These are phyloP conservation scores for Abortiporus biennis DNA, from an alignment of 1,284 basidiomycete genomes.

Conservation along the genomic window DNA sequence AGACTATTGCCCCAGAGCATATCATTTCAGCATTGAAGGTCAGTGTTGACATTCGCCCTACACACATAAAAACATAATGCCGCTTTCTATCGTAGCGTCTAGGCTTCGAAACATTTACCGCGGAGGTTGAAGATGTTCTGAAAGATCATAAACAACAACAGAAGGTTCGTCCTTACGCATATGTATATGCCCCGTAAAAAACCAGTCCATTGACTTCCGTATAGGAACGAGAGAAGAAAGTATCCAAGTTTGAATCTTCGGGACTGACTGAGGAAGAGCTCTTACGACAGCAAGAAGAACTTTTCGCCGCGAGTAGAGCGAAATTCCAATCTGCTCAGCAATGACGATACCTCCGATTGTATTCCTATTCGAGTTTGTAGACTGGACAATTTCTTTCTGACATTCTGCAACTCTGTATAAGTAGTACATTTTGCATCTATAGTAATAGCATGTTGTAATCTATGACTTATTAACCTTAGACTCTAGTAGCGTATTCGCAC, in stretches of 20 bases:
- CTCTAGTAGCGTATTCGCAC: constrained; percentile 9
- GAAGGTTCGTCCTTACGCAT: constrained; percentile 51
- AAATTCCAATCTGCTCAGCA: constrained; percentile 53
- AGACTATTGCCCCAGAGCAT: constrained; percentile 98
- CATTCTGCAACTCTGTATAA: constrained; percentile 9
- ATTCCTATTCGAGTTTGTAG: not conserved
- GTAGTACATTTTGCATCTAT: constrained; percentile 5
- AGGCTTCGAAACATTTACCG: constrained; percentile 84
- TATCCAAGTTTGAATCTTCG: constrained; percentile 84
- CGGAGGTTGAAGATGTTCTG: constrained; percentile 88
- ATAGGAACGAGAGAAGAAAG: constrained; percentile 83
- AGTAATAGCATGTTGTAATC: constrained; percentile 10
- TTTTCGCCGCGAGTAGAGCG: constrained; percentile 87
- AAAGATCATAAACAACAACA: constrained; percentile 95
- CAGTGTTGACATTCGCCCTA: constrained; percentile 15
- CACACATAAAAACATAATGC: not conserved
- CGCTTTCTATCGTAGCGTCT: constrained; percentile 48
- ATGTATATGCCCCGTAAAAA: constrained; percentile 9
- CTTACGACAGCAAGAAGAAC: constrained; percentile 78
- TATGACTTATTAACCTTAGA: constrained; percentile 7
- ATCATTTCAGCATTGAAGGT: constrained; percentile 91
- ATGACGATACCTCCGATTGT: constrained; percentile 9
- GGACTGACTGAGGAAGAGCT: constrained; percentile 92
- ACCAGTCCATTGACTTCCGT: no score
- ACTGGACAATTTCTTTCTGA: constrained; percentile 1